These are phyloP conservation scores for Myxozyma neglecta DNA, from an alignment of 805 yeast genomes.

Conservation along the genomic window DNA sequence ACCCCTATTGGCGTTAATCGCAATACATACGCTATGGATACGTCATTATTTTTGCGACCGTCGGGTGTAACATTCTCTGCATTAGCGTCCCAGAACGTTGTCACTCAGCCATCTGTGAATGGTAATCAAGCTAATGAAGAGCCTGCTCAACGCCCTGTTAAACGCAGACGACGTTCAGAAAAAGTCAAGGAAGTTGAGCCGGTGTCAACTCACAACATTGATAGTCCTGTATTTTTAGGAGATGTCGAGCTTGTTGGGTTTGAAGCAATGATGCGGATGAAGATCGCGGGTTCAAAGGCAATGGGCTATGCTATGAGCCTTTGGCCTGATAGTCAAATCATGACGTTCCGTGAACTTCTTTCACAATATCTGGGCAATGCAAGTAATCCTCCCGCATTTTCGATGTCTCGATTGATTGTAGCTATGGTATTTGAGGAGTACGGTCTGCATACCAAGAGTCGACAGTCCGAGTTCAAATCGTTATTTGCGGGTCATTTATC, in stretches of 20 bases:
- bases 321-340: constrained; percentile 26
- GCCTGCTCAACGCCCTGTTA: constrained; percentile 10
- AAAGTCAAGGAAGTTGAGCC: constrained; percentile 9
- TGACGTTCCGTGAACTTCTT: constrained; percentile 18
- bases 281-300: constrained; percentile 72
- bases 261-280: constrained; percentile 70
- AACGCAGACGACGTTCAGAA: constrained; percentile 26
- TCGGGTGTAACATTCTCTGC: constrained; percentile 54
- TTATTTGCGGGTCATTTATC: constrained; percentile 4
- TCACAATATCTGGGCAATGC: constrained; percentile 11
- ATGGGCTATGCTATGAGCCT: constrained; percentile 54
- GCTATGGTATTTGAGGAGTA: constrained; percentile 71
- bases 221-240: constrained; percentile 87
- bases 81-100: constrained; percentile 1
- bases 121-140: constrained; percentile 6
- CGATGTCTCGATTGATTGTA: constrained; percentile 76
- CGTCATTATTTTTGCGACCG: constrained; percentile 72
- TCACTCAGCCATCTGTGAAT: not conserved
- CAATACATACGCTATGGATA: constrained; percentile 80
- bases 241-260: constrained; percentile 83
- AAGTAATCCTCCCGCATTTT: constrained; percentile 51
- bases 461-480: constrained; percentile 9
- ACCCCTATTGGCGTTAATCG: constrained; percentile 96
- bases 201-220: constrained; percentile 64
- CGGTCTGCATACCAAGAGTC: constrained; percentile 6